Evolutionary conservation across 805 yeast genomes (phyloP).

Genomic region (Metschnikowia santaceciliae): DNA sequence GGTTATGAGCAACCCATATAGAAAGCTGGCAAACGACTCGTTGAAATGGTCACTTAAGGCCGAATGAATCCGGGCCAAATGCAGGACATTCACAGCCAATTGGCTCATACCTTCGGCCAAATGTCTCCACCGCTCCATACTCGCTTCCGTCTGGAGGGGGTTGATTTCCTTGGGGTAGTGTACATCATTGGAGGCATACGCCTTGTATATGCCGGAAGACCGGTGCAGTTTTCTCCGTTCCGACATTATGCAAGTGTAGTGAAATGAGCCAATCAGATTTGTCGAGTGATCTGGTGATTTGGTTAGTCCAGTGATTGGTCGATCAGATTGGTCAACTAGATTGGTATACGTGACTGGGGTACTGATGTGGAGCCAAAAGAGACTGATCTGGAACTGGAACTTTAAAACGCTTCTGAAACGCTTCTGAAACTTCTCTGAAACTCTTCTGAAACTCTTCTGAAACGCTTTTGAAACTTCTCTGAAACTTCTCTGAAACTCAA

Average conservation of each 20-base stretch:
- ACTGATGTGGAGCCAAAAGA: too few species aligned
- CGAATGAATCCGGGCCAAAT: slow-evolving; percentile 56
- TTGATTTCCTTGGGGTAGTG: slow-evolving; percentile 43
- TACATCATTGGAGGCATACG: slow-evolving; percentile 24
- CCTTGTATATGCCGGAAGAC: slow-evolving; percentile 20
- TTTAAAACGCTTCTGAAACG: too few species aligned
- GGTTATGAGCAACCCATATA: slow-evolving; percentile 78
- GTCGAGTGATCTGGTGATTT: too few species aligned
- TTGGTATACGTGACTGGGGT: too few species aligned
- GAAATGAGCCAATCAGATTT: not conserved
- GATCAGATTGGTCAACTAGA: too few species aligned
- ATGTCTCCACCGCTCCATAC: slow-evolving; percentile 36
- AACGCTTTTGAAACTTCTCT: too few species aligned
- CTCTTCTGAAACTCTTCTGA: too few species aligned
- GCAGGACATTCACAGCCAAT: slow-evolving; percentile 55
- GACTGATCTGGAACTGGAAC: too few species aligned
- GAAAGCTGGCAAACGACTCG: slow-evolving; percentile 71
- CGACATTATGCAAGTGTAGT: not conserved
- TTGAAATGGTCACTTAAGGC: slow-evolving; percentile 58
- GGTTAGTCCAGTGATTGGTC: too few species aligned
- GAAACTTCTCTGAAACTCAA: too few species aligned
- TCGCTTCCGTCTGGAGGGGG: slow-evolving; percentile 40
- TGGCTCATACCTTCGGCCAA: slow-evolving; percentile 45
- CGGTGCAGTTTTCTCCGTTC: slow-evolving; percentile 21
- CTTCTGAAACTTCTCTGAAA: too few species aligned